Evolutionary conservation across 371 early-diverging fungal species (phyloP), one percentile per base, ranked within the genome.

Genomic region (Mortierella sp.): DNA sequence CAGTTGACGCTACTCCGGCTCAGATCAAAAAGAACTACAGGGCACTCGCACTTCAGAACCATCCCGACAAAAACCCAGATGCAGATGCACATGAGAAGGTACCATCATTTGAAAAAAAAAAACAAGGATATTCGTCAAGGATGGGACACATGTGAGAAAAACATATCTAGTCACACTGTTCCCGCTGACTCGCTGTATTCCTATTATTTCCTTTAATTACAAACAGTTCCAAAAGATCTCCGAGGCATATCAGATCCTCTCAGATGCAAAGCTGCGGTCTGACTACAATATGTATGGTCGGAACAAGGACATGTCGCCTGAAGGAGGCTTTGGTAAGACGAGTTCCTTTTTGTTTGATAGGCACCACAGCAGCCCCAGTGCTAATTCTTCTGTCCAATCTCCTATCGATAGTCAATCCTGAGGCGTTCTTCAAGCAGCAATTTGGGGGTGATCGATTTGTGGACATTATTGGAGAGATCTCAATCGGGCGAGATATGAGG

Each of bases 11-110:
- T 26, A 91, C 95, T 6, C 86, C 90, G 30, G 86, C 87, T 17
- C 94, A 95, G 56, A 97, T 99, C 60, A 97, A 97, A 75, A 97
- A 97, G 79, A 93, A 93, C 30, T 99, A 97, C 84, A 94, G 96
- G 64, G 85, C 89, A 56, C 82, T 92, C 67, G 97, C 97, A 8
- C 88, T 97, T 58, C 93, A 94, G 81, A 96, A 87, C 75, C 99
- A 99, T 80, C 99, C 95, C 15, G 98, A 98, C 82, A 97, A 98
- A 81, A 96, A 96, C 76, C 84, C 86, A 2, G 89, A 90, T 64
- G 88, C 94, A 9, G 87, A 90, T 14, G 96, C 97, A 30, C 96
- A 94, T 68, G 94, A 94, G 51, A 93, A 88, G 83, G 91, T 92
- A 81, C 32, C 32, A 4, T n/a, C 31, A 4, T 11, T 6, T 50